Evolutionary conservation across 768 basidiomycete genomes (phyloP).

Genomic region (Ramaria sp.): DNA sequence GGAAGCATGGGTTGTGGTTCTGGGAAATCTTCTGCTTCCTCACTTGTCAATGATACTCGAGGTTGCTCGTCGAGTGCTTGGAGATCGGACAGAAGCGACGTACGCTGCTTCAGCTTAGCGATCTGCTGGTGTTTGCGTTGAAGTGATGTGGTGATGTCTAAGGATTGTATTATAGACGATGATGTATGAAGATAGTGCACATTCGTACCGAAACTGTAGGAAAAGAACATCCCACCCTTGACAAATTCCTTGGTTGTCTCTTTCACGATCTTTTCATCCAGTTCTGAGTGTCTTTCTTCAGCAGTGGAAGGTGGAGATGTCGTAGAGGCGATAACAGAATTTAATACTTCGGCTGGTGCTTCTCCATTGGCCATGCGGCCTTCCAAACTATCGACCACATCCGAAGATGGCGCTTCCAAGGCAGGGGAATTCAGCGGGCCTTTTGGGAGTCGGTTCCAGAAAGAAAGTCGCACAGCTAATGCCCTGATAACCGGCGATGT

Average conservation of each 20-base stretch:
- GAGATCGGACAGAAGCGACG: conserved; percentile 49
- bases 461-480: conserved; percentile 56
- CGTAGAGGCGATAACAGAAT: conserved; percentile 44
- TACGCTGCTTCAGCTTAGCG: conserved; percentile 43
- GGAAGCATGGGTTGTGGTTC: conserved; percentile 76
- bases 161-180: background rate
- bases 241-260: conserved; percentile 69
- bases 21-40: conserved; percentile 38
- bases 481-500: conserved; percentile 48
- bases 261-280: conserved; percentile 75
- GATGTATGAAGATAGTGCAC: background rate
- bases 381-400: conserved; percentile 30
- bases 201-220: conserved; percentile 68
- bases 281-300: conserved; percentile 61
- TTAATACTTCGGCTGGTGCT: conserved; percentile 42
- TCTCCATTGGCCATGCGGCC: conserved; percentile 20
- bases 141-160: conserved; percentile 75
- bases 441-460: conserved; percentile 58
- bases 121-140: conserved; percentile 69
- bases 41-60: conserved; percentile 17
- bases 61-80: conserved; percentile 31
- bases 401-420: conserved; percentile 21
- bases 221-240: conserved; percentile 85
- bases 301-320: conserved; percentile 49
- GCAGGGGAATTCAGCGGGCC: conserved; percentile 10